These are phyloP conservation scores for Erythrophleum ivorense DNA, from an alignment of 331 rosid species.

Conservation along the genomic window DNA sequence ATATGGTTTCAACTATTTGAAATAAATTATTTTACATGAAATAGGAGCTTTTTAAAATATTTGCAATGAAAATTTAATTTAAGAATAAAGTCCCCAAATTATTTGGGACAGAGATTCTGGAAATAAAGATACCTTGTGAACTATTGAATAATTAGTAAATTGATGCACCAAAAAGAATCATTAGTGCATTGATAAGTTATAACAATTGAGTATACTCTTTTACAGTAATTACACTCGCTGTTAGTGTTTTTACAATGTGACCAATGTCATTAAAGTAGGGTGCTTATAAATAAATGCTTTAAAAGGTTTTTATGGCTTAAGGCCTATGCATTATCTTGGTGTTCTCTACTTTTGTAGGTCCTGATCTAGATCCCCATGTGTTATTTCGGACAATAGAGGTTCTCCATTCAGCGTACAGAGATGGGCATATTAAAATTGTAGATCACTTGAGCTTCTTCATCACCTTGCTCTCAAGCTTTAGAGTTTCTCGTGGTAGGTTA, in stretches of 20 bases:
- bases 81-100: not conserved
- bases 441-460: conserved; percentile 69
- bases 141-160: not conserved
- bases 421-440: conserved; percentile 59
- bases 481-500: conserved; percentile 65
- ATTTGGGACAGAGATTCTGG: not conserved
- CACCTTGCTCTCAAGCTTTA: conserved; percentile 64
- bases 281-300: conserved; percentile 5
- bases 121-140: not conserved
- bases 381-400: conserved; percentile 66
- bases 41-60: not conserved
- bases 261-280: conserved; percentile 20
- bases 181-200: not conserved
- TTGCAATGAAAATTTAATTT: not conserved
- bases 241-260: not conserved
- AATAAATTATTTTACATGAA: conserved; percentile 8
- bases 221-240: not conserved
- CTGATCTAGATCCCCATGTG: conserved; percentile 60
- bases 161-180: not conserved
- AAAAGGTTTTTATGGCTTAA: conserved; percentile 8
- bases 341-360: conserved; percentile 56
- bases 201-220: not conserved
- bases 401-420: conserved; percentile 69
- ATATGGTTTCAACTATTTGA: conserved; percentile 16
- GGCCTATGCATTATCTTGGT: conserved; percentile 8